These are phyloP conservation scores for Fusarium subtropicale DNA, from an alignment of 2,329 filamentous ascomycete species.

Conservation along the genomic window DNA sequence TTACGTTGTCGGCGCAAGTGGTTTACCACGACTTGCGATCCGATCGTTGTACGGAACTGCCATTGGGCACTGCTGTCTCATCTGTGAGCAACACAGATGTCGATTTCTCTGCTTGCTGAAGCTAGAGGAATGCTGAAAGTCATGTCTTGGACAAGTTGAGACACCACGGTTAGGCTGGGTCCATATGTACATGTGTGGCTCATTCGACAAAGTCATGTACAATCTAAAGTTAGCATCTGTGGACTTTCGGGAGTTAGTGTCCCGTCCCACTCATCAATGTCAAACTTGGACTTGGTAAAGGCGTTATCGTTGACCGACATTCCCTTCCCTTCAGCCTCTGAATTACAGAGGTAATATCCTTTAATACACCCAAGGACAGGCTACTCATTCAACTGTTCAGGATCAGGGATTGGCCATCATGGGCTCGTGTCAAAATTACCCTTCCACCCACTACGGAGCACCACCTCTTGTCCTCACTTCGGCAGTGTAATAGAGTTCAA, in stretches of 20 bases:
- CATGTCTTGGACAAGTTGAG: conserved; percentile 8
- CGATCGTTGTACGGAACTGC: conserved; percentile 9
- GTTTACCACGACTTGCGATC: conserved; percentile 24
- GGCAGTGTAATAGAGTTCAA: conserved; percentile 36
- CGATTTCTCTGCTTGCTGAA: background rate
- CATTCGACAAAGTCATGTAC: conserved; percentile 13
- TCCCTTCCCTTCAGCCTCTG: conserved; percentile 9
- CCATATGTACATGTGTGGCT: conserved; percentile 23
- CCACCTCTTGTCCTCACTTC: conserved; percentile 1
- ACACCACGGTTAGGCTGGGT: background rate
- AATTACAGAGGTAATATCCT: background rate
- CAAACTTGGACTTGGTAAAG: conserved; percentile 21
- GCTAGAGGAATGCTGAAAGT: conserved; percentile 12
- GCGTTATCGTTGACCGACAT: conserved; percentile 31
- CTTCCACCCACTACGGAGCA: background rate
- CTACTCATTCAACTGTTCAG: background rate
- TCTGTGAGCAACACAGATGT: conserved; percentile 4
- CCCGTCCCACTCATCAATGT: conserved; percentile 21
- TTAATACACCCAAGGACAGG: background rate
- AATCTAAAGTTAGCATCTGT: conserved; percentile 12
- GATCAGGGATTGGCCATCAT: conserved; percentile 24
- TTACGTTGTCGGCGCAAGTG: conserved; percentile 17
- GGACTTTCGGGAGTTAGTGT: conserved; percentile 19
- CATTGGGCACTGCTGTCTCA: conserved; percentile 6
- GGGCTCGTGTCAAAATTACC: conserved; percentile 11